Evolutionary conservation across 2,329 filamentous ascomycete genomes (phyloP), one percentile per base, ranked within the genome.

Genomic region (Pseudogymnoascus sp.): DNA sequence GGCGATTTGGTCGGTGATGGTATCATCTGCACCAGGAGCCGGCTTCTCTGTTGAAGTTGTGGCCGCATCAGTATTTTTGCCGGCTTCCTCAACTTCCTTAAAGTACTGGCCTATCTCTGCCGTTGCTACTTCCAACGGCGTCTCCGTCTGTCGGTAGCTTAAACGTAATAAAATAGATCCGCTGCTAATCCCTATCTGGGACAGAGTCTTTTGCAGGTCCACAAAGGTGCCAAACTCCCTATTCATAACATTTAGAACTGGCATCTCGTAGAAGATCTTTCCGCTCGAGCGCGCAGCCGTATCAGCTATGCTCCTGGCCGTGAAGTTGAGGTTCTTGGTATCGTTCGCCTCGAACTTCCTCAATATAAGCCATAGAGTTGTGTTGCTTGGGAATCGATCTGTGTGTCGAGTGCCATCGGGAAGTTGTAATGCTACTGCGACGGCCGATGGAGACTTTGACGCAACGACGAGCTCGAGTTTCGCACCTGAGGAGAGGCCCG

Each of bases 401-500:
- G 86, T 84, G 41, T 96, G 76, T 30, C 92, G 85, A 23, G 86
- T 84, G 66, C 84, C 85, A 36, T 87, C 82, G 3, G 91, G 90
- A 28, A 97, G 79, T 72, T 96, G 90, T 11, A 99, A 79, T n/a
- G 91, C 93, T 42, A 99, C 88, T 41, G 89, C 92, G 62, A 99
- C 88, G 58, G 89, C 88, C 1, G 91, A 88, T 0, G 92, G 89
- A 0, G 92, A 94, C 63, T 90, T 90, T 52, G 92, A 94, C 64
- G 89, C 87, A 72, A 91, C 87, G 22, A 97, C 88, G 59, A 99
- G 89, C 72, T 97, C 92, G 63, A 99, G 85, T 72, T 95, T 96
- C 64, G 94, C 93, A 65, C 94, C 94, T 38, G 90, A 84, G 11
- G 83, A 81, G 5, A 99, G 86, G 59, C 92, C 91, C 4, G 92